Evolutionary conservation across 2,329 filamentous ascomycete species (phyloP).

Genomic region (Aspergillus floridensis): DNA sequence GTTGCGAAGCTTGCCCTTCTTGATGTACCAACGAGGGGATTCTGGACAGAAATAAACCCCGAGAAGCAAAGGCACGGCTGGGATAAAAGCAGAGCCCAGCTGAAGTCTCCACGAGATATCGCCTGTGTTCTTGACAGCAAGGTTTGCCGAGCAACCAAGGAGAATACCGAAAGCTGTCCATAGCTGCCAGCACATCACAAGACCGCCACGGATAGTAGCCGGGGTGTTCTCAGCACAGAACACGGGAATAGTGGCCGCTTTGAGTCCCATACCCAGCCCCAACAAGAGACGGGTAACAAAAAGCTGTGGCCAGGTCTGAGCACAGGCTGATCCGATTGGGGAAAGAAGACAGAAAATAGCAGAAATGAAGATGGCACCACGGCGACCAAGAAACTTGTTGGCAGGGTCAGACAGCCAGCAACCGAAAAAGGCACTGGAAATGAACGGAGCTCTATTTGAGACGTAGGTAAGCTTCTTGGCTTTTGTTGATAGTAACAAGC

Average conservation of each 20-base stretch:
- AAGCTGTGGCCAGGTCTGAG: slow-evolving; percentile 59
- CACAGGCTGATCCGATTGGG: slow-evolving; percentile 64
- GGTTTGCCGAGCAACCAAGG: slow-evolving; percentile 63
- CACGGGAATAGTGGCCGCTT: slow-evolving; percentile 55
- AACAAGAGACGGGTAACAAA: slow-evolving; percentile 57
- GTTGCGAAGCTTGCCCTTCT: slow-evolving; percentile 61
- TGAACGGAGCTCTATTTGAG: slow-evolving; percentile 47
- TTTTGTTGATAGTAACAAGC: not conserved
- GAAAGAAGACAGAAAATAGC: slow-evolving; percentile 65
- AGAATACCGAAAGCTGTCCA: slow-evolving; percentile 64
- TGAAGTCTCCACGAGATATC: slow-evolving; percentile 62
- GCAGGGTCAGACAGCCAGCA: slow-evolving; percentile 67
- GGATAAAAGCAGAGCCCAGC: slow-evolving; percentile 63
- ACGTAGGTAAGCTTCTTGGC: slow-evolving; percentile 2
- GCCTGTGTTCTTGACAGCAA: slow-evolving; percentile 61
- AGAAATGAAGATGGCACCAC: slow-evolving; percentile 63
- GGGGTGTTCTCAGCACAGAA: slow-evolving; percentile 58
- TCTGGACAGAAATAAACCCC: slow-evolving; percentile 63
- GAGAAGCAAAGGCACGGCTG: slow-evolving; percentile 59
- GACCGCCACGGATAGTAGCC: slow-evolving; percentile 53
- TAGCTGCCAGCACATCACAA: slow-evolving; percentile 57
- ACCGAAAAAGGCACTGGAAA: slow-evolving; percentile 54
- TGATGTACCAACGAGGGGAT: slow-evolving; percentile 65
- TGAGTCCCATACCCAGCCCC: slow-evolving; percentile 62
- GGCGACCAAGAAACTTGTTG: slow-evolving; percentile 59